These are phyloP conservation scores for Backusella psychrophila DNA, from an alignment of 192 early-diverging fungal species.

Conservation along the genomic window DNA sequence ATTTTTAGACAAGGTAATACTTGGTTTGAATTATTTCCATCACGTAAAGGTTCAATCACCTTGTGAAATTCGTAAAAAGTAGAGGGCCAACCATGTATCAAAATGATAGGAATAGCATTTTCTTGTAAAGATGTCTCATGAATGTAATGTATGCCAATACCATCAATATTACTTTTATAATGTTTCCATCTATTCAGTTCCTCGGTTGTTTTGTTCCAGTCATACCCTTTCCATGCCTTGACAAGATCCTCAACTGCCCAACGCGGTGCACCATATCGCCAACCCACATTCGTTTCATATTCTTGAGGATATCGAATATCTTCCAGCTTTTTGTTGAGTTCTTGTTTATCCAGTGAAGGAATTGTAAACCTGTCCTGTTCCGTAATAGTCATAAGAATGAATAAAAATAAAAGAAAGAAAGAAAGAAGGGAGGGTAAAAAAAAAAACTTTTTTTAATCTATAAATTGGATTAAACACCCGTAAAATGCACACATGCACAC, in stretches of 20 bases:
- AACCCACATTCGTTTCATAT: slow-evolving; percentile 17
- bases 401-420: too few species aligned
- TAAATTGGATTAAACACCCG: too few species aligned
- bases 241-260: slow-evolving; percentile 25
- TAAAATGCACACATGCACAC: too few species aligned
- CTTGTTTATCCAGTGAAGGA: neutral
- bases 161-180: slow-evolving; percentile 25
- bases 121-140: slow-evolving; percentile 11
- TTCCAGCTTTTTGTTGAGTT: neutral
- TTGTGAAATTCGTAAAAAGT: slow-evolving; percentile 60
- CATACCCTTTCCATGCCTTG: slow-evolving; percentile 23
- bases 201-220: slow-evolving; percentile 13
- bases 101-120: slow-evolving; percentile 43
- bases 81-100: slow-evolving; percentile 66
- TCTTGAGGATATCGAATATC: neutral
- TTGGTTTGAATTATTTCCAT: slow-evolving; percentile 13
- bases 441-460: too few species aligned
- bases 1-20: neutral
- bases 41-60: slow-evolving; percentile 39
- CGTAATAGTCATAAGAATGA: neutral
- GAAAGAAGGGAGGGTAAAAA: too few species aligned
- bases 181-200: slow-evolving; percentile 28
- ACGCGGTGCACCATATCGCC: slow-evolving; percentile 20
- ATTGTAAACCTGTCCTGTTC: neutral
- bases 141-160: slow-evolving; percentile 21